A percentile compares a stretch with the other conserved stretches of the same genome.
These are phyloP conservation scores for Suillus americanus DNA, from an alignment of 768 basidiomycete genomes.

Conservation along the genomic window DNA sequence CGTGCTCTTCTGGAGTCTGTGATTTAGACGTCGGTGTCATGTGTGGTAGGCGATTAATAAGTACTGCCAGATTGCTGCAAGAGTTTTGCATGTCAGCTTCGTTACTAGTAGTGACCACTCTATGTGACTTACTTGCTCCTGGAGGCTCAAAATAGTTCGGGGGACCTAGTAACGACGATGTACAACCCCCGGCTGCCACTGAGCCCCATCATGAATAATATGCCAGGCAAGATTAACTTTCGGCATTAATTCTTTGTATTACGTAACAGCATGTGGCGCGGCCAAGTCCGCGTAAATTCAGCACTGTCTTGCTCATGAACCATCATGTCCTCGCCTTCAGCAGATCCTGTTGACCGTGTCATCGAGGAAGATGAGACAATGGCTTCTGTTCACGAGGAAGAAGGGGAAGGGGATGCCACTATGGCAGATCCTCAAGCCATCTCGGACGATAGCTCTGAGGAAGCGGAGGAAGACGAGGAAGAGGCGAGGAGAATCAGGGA, in stretches of 20 bases:
- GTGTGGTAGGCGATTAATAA: not conserved
- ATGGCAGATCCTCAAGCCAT: constrained; percentile 42
- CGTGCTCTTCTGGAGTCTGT: constrained; percentile 11
- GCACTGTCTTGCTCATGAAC: constrained; percentile 21
- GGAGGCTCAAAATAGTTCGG: constrained; percentile 13
- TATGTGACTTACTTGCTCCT: constrained; percentile 44
- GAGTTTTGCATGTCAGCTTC: not conserved
- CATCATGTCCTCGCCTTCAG: constrained; percentile 57
- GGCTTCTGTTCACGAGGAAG: constrained; percentile 44
- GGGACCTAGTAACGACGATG: not conserved
- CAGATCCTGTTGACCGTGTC: constrained; percentile 33
- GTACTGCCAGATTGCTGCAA: not conserved
- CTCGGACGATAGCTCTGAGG: constrained; percentile 85
- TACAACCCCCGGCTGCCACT: not conserved
- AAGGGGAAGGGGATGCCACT: constrained; percentile 55
- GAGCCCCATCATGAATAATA: too few species aligned
- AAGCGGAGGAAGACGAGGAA: constrained; percentile 89
- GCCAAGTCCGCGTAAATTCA: constrained; percentile 5
- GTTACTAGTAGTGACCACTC: constrained; percentile 20
- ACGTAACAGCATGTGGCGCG: constrained; percentile 3
- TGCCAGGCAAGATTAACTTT: not conserved
- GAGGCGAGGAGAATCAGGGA: constrained; percentile 78
- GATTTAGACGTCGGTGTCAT: not conserved
- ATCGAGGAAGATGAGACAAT: constrained; percentile 59
- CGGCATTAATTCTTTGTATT: not conserved